These are phyloP conservation scores for Russula earlei DNA, from an alignment of 768 basidiomycete genomes.

Conservation along the genomic window DNA sequence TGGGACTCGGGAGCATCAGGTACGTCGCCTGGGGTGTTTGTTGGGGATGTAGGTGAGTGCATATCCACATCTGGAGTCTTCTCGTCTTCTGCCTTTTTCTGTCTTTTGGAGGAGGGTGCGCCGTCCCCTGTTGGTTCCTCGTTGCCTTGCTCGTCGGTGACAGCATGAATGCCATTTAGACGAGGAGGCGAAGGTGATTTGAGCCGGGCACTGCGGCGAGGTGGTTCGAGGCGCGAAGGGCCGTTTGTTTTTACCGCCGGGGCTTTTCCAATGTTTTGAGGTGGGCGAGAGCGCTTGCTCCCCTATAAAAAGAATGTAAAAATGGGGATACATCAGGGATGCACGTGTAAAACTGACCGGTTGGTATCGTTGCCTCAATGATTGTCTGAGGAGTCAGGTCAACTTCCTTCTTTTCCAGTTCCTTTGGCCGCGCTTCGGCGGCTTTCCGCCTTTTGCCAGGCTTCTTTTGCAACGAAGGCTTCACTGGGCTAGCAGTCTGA, in stretches of 20 bases:
- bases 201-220: slow-evolving; percentile 22
- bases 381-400: slow-evolving; percentile 50
- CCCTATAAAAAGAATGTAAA: slow-evolving; percentile 37
- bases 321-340: neutral
- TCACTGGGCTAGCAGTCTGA: slow-evolving; percentile 62
- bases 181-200: slow-evolving; percentile 18
- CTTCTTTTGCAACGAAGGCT: slow-evolving; percentile 26
- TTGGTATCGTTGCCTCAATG: slow-evolving; percentile 71
- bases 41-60: slow-evolving; percentile 20
- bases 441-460: slow-evolving; percentile 23
- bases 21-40: slow-evolving; percentile 30
- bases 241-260: slow-evolving; percentile 17
- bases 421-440: slow-evolving; percentile 20
- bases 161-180: slow-evolving; percentile 4
- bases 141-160: slow-evolving; percentile 8
- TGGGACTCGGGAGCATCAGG: slow-evolving; percentile 32
- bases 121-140: slow-evolving; percentile 33
- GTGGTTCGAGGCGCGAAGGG: slow-evolving; percentile 11
- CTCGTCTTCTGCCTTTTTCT: slow-evolving; percentile 37
- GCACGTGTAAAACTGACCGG: slow-evolving; percentile 29
- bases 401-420: slow-evolving; percentile 21
- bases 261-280: slow-evolving; percentile 41
- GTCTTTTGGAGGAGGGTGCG: slow-evolving; percentile 35
- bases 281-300: slow-evolving; percentile 68
- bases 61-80: slow-evolving; percentile 30